Conservation (phyloP, 2,329 filamentous ascomycete species). For the Thelonectria blattea region DNA sequence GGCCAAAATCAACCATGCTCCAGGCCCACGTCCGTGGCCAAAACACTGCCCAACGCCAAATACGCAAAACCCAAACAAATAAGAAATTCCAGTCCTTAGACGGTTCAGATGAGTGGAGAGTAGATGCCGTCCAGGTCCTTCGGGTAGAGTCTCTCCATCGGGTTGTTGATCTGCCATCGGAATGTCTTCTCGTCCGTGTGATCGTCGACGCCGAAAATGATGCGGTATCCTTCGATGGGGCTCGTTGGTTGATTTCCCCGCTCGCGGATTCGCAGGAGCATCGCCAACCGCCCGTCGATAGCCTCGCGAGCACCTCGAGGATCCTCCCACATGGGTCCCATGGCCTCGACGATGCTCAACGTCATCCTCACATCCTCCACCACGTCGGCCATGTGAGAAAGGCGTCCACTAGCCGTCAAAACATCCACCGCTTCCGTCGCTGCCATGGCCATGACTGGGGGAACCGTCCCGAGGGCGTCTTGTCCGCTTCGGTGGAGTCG, state of each 20-base stretch:
- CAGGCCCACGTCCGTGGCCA: slow-evolving; percentile 22
- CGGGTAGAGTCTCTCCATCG: slow-evolving; percentile 45
- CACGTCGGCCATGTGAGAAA: slow-evolving; percentile 57
- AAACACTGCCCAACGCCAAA: slow-evolving; percentile 28
- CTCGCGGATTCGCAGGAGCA: slow-evolving; percentile 44
- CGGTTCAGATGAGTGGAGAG: slow-evolving; percentile 33
- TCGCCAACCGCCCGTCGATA: slow-evolving; percentile 49
- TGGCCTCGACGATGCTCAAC: slow-evolving; percentile 59
- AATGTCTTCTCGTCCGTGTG: slow-evolving; percentile 36
- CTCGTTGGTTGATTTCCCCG: slow-evolving; percentile 38
- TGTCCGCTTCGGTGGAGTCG: slow-evolving; percentile 43
- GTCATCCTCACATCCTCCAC: slow-evolving; percentile 61
- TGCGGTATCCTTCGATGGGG: slow-evolving; percentile 40
- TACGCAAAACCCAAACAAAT: slow-evolving; percentile 24
- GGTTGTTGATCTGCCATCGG: slow-evolving; percentile 46
- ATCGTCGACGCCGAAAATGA: slow-evolving; percentile 39
- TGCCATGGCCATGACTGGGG: slow-evolving; percentile 68
- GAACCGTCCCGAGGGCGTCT: slow-evolving; percentile 51
- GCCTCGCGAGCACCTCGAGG: slow-evolving; percentile 57
- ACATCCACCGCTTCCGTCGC: slow-evolving; percentile 71
- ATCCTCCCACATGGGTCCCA: slow-evolving; percentile 65
- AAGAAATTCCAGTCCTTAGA: neutral
- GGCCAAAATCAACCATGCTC: slow-evolving; percentile 26
- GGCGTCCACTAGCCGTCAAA: slow-evolving; percentile 63
- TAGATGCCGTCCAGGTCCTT: slow-evolving; percentile 48